These are phyloP conservation scores for Populus ilicifolia DNA, from an alignment of 345 rosid genomes.

Conservation along the genomic window DNA sequence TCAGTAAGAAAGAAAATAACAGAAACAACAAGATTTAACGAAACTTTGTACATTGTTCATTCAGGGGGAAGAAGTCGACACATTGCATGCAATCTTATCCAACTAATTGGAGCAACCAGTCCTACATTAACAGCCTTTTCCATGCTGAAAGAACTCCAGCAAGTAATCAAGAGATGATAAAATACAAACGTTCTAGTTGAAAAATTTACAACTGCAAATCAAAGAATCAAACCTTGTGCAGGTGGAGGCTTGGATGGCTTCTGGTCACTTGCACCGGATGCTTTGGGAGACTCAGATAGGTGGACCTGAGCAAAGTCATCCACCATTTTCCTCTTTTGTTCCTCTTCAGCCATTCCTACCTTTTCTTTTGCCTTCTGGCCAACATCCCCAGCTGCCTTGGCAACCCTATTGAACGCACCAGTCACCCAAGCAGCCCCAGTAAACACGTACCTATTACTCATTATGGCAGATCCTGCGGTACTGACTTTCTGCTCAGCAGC, in stretches of 20 bases:
- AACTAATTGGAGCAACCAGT: not conserved
- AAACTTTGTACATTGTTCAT: conserved; percentile 9
- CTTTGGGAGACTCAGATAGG: conserved; percentile 73
- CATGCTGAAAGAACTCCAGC: not conserved
- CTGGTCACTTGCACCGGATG: conserved; percentile 36
- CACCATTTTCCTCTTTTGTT: conserved; percentile 76
- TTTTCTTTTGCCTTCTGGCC: conserved; percentile 95
- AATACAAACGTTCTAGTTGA: not conserved
- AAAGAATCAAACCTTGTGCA: conserved; percentile 57
- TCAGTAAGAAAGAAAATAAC: not conserved
- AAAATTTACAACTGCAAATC: conserved; percentile 18
- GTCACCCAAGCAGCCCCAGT: conserved; percentile 81
- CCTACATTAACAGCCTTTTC: conserved; percentile 6
- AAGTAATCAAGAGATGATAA: not conserved
- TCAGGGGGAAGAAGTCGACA: not conserved
- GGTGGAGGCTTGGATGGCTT: conserved; percentile 49
- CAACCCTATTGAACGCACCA: conserved; percentile 76
- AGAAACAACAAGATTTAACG: not conserved
- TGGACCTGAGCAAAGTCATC: conserved; percentile 83
- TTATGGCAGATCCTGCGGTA: conserved; percentile 82
- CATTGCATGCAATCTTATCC: conserved; percentile 7
- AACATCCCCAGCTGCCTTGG: conserved; percentile 92
- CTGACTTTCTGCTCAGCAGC: conserved; percentile 85
- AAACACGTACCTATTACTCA: conserved; percentile 83
- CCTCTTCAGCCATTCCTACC: conserved; percentile 68